Evolutionary conservation across 2,329 filamentous ascomycete species (phyloP), one percentile per base, ranked within the genome.

Genomic region (Fusarium praegraminearum): DNA sequence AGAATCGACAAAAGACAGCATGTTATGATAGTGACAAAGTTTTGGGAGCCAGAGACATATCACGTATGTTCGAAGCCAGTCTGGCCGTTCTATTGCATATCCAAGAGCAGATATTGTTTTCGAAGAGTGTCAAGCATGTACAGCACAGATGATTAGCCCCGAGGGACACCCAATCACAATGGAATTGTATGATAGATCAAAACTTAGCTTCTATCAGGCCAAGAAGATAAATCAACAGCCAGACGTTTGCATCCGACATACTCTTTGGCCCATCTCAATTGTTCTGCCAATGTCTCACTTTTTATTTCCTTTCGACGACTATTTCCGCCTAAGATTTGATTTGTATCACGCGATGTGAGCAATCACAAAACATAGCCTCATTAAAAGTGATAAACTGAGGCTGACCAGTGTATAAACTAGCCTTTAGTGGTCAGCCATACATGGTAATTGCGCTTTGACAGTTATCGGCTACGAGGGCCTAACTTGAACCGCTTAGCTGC

Each of bases 331-430:
- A 20, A 36, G 3, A 36, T 9, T 12, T 24, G 4, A 33, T 6
- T 12, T 24, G 7, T 12, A 10, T 26, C 45, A 43, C 7, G 4
- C 10, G 38, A 47, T 47, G 7, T 41, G 41, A 47, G 32, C 20
- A n/a, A 12, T 57, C 35, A 57, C 2, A 62, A 56, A 46, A 35
- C 13, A 16, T 35, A 5, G 6, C 20, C 3, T 12, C 22, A 6
- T 22, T 33, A 2, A 62, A 38, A 26, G 5, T 22, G 40, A 38
- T 28, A 30, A 40, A 32, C 15, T 62, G 57, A 63, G 47, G 57
- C 30, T 63, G 9, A 18, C 41, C 26, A 41, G 33, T 24, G 20
- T 62, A 47, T 44, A 30, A 40, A 28, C 50, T 49, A 44, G 16
- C 13, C 10, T 24, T 40, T 30, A 22, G 26, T 5, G 8, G 38